Conservation (phyloP, 2,329 filamentous ascomycete species). For the Pseudogymnoascus sp. region DNA sequence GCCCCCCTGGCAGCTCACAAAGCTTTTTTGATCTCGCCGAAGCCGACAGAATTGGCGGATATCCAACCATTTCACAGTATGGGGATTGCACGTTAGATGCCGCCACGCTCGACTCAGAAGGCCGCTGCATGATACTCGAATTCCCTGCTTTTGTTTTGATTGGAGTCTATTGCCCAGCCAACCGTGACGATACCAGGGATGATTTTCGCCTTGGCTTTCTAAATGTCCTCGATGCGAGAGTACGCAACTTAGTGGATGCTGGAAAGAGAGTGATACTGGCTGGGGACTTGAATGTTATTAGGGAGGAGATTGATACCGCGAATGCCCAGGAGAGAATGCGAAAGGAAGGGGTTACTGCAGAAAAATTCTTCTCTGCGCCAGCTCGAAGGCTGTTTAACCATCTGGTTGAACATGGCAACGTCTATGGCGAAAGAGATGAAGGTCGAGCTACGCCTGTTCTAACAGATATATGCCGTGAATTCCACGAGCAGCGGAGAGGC, state of each 20-base stretch:
- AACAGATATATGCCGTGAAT: slow-evolving; percentile 76
- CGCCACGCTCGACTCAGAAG: slow-evolving; percentile 74
- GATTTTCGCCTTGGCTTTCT: slow-evolving; percentile 78
- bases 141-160: slow-evolving; percentile 93
- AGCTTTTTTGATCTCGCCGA: slow-evolving; percentile 68
- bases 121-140: slow-evolving; percentile 82
- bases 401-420: slow-evolving; percentile 65
- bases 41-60: slow-evolving; percentile 78
- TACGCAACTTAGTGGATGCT: slow-evolving; percentile 72
- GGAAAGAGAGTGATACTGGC: slow-evolving; percentile 82
- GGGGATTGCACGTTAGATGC: slow-evolving; percentile 58
- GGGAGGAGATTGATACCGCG: slow-evolving; percentile 62
- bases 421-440: slow-evolving; percentile 59
- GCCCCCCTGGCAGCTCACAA: slow-evolving; percentile 61
- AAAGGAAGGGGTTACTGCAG: slow-evolving; percentile 59
- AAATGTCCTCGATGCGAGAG: slow-evolving; percentile 68
- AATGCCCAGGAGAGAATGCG: slow-evolving; percentile 63
- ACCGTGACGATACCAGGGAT: slow-evolving; percentile 74
- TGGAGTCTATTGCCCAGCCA: slow-evolving; percentile 87
- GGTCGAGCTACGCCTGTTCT: slow-evolving; percentile 65
- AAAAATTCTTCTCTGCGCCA: slow-evolving; percentile 66
- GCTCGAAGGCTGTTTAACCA: slow-evolving; percentile 78
- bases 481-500: slow-evolving; percentile 69
- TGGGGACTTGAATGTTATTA: slow-evolving; percentile 79
- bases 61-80: slow-evolving; percentile 66